These are phyloP conservation scores for Nadsonia commutata DNA, from an alignment of 1,139 yeast genomes.

Conservation along the genomic window DNA sequence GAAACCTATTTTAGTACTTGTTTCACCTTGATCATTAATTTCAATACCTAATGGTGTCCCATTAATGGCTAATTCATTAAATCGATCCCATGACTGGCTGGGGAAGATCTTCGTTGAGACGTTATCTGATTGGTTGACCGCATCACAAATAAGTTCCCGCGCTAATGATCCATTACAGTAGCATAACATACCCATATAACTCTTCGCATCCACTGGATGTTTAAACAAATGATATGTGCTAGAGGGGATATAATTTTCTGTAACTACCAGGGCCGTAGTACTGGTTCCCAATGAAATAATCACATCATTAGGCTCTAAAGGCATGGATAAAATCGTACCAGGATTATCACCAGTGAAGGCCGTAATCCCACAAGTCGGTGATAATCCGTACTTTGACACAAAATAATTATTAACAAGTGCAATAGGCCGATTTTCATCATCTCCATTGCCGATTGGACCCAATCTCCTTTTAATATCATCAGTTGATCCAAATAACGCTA, in stretches of 20 bases:
- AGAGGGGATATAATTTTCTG: constrained; percentile 65
- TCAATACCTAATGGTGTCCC: constrained; percentile 14
- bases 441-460: constrained; percentile 31
- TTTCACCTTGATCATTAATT: constrained; percentile 19
- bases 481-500: constrained; percentile 25
- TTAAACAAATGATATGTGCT: constrained; percentile 73
- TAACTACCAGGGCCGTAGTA: constrained; percentile 70
- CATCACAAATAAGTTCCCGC: constrained; percentile 59
- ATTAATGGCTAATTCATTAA: constrained; percentile 30
- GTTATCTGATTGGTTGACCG: constrained; percentile 35
- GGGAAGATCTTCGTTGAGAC: too few species aligned
- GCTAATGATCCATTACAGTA: constrained; percentile 88
- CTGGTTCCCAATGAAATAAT: constrained; percentile 79
- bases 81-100: constrained; percentile 56
- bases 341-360: constrained; percentile 82
- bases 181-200: constrained; percentile 91
- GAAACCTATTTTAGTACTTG: constrained; percentile 41
- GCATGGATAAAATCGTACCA: constrained; percentile 75
- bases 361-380: constrained; percentile 37
- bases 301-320: constrained; percentile 61
- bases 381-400: constrained; percentile 47
- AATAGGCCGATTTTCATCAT: constrained; percentile 19
- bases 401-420: constrained; percentile 36
- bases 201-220: constrained; percentile 66
- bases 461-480: constrained; percentile 31